Evolutionary conservation across 352 stramenopile genomes (phyloP).

Genomic region (Phytopythium montanum): DNA sequence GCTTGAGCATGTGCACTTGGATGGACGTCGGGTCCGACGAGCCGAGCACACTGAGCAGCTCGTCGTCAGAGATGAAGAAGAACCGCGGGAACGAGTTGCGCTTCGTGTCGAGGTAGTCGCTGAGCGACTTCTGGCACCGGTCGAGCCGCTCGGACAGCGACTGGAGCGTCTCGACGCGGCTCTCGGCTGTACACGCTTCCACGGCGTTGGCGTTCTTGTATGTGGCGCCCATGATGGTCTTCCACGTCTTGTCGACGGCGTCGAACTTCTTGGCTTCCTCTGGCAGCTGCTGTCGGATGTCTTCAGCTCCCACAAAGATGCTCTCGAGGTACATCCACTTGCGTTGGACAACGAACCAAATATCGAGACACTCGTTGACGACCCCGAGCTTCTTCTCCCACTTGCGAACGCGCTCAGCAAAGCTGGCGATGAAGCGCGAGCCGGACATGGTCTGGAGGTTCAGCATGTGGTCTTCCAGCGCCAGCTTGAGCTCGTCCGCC

Average conservation of each 20-base stretch:
- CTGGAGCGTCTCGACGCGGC: constrained; percentile 85
- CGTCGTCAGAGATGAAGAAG: constrained; percentile 95
- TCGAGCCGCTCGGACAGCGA: constrained; percentile 87
- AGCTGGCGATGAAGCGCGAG: constrained; percentile 90
- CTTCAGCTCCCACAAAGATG: constrained; percentile 92
- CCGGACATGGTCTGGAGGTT: constrained; percentile 90
- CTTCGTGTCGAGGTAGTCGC: constrained; percentile 90
- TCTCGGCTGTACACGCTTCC: constrained; percentile 87
- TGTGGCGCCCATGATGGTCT: constrained; percentile 89
- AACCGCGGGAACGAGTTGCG: constrained; percentile 91
- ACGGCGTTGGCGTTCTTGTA: constrained; percentile 92
- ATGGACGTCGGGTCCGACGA: constrained; percentile 91
- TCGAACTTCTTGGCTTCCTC: constrained; percentile 95
- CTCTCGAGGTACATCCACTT: constrained; percentile 96
- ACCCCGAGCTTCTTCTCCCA: constrained; percentile 91
- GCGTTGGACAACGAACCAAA: constrained; percentile 93
- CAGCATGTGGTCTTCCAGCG: constrained; percentile 86
- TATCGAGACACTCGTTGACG: constrained; percentile 90
- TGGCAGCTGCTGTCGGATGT: constrained; percentile 92
- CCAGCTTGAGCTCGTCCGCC: constrained; percentile 80
- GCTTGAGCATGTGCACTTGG: constrained; percentile 94
- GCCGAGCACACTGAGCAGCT: constrained; percentile 89
- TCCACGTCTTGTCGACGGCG: constrained; percentile 91
- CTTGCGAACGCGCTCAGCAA: constrained; percentile 86
- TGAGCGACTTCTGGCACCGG: constrained; percentile 89